Evolutionary conservation across 2,329 filamentous ascomycete species (phyloP).

Genomic region (Trichophyton verrucosum): DNA sequence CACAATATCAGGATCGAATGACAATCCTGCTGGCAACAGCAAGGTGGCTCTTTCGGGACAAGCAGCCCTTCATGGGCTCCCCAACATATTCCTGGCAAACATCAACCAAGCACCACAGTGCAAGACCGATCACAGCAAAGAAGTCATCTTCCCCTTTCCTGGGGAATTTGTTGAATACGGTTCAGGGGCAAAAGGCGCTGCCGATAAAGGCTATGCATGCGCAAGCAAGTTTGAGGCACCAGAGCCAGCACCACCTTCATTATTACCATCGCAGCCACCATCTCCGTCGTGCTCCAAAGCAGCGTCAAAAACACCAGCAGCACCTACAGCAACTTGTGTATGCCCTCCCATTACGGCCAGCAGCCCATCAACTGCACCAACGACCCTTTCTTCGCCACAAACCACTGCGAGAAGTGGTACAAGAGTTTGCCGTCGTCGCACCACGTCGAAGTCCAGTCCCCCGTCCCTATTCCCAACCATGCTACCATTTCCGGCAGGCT

Average conservation of each 20-base stretch:
- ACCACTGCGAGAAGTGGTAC: neutral
- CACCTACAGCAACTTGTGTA: neutral
- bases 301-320: neutral
- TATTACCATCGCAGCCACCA: neutral
- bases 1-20: conserved; percentile 37
- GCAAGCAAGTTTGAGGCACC: neutral
- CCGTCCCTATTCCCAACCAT: neutral
- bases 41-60: neutral
- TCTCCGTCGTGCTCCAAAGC: neutral
- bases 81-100: conserved; percentile 11
- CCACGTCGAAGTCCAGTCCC: neutral
- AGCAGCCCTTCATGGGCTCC: conserved; percentile 5
- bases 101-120: conserved; percentile 6
- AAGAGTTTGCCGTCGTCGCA: neutral
- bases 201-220: conserved; percentile 4
- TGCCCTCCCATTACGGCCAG: neutral
- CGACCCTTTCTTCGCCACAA: neutral
- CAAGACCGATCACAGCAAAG: conserved; percentile 5
- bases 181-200: neutral
- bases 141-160: conserved; percentile 10
- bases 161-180: conserved; percentile 11
- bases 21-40: neutral
- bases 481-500: neutral
- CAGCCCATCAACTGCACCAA: neutral
- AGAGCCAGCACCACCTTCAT: neutral